Conservation (phyloP, 2,329 filamentous ascomycete genomes). For the Phaeosphaeria sp. region DNA sequence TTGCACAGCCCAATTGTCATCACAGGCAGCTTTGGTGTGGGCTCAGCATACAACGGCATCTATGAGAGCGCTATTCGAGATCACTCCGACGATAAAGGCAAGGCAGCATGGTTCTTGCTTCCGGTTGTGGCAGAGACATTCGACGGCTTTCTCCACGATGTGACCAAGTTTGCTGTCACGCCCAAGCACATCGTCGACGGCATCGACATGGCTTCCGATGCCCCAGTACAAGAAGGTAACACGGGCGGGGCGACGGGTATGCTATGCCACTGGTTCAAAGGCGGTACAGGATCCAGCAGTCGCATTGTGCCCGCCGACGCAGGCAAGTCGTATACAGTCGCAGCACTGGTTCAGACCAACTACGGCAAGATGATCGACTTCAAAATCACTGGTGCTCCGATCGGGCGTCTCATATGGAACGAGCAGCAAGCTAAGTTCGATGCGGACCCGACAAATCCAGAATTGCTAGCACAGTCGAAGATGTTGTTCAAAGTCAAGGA, state of each 20-base stretch:
- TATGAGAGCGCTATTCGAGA: constrained; percentile 62
- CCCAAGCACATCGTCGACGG: constrained; percentile 61
- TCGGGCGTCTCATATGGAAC: constrained; percentile 64
- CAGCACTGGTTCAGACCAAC: constrained; percentile 69
- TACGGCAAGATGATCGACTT: constrained; percentile 66
- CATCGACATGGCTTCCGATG: constrained; percentile 59
- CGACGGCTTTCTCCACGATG: constrained; percentile 67
- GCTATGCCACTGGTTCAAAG: constrained; percentile 71
- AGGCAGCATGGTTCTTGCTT: constrained; percentile 60
- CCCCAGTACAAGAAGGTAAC: constrained; percentile 65
- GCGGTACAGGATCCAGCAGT: constrained; percentile 68
- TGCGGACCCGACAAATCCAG: constrained; percentile 34
- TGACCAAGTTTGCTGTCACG: constrained; percentile 61
- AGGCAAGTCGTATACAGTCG: constrained; percentile 62
- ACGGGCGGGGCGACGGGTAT: constrained; percentile 73
- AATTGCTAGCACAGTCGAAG: constrained; percentile 33
- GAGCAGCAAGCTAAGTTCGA: constrained; percentile 50
- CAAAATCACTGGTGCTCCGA: constrained; percentile 65
- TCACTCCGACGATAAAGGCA: constrained; percentile 51
- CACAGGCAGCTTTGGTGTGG: constrained; percentile 65
- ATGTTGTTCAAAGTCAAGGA: constrained; percentile 36
- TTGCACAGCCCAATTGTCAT: constrained; percentile 66
- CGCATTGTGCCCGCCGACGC: constrained; percentile 55
- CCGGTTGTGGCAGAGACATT: constrained; percentile 70
- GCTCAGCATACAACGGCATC: constrained; percentile 65